These are phyloP conservation scores for Funneliformis mosseae DNA, from an alignment of 192 early-diverging fungal genomes.

Conservation along the genomic window DNA sequence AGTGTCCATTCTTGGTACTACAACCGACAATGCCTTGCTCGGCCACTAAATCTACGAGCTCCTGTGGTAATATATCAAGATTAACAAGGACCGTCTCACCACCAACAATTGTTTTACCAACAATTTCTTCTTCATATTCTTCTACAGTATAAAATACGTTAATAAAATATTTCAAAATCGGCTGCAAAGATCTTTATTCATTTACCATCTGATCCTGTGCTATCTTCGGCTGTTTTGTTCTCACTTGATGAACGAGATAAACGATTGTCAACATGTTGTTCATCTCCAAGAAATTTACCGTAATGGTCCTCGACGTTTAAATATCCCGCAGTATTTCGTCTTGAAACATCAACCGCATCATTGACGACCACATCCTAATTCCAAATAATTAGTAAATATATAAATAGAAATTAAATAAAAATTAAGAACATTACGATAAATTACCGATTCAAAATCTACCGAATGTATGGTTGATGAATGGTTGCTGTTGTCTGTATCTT, in stretches of 20 bases:
- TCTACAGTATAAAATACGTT: neutral
- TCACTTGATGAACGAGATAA: neutral
- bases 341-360: neutral
- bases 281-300: neutral
- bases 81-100: conserved; percentile 3
- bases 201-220: neutral
- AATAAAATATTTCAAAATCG: neutral
- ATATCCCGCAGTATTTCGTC: neutral
- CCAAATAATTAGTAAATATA: neutral
- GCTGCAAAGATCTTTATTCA: neutral
- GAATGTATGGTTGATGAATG: neutral
- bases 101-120: too few relatives aligned
- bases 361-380: neutral
- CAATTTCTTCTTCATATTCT: neutral
- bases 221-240: neutral
- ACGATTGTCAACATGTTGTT: neutral
- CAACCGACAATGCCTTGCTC: neutral
- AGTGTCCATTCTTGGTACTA: neutral
- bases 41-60: neutral
- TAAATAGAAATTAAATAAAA: neutral
- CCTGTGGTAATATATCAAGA: conserved; percentile 3
- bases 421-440: neutral
- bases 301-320: neutral
- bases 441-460: neutral
- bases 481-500: neutral